Evolutionary conservation across 1,139 yeast genomes (phyloP).

Genomic region (Pichia sp.): DNA sequence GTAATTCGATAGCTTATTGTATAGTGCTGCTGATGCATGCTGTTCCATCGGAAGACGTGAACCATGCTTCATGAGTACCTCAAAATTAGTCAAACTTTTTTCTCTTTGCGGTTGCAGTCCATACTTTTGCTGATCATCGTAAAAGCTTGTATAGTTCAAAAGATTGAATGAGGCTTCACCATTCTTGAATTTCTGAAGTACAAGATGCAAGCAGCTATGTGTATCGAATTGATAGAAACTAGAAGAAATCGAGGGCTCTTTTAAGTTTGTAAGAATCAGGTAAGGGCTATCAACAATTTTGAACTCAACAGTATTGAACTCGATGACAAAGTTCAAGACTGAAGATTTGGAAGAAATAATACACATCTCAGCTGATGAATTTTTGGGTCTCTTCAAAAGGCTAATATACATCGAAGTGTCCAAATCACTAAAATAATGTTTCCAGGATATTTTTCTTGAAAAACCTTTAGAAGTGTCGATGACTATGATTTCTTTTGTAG

Average conservation of each 20-base stretch:
- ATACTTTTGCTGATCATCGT: not conserved
- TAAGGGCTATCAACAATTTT: constrained; percentile 41
- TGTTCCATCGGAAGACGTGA: constrained; percentile 1
- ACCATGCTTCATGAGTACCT: constrained; percentile 2
- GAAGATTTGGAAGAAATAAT: constrained; percentile 38
- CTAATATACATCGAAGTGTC: constrained; percentile 54
- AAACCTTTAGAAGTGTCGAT: constrained; percentile 34
- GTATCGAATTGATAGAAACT: not conserved
- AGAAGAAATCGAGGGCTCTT: not conserved
- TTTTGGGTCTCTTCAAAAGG: constrained; percentile 20
- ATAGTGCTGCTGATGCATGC: not conserved
- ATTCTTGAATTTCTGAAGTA: constrained; percentile 20
- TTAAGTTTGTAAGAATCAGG: constrained; percentile 23
- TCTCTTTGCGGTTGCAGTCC: constrained; percentile 1
- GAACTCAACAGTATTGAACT: constrained; percentile 42
- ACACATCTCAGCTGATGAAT: constrained; percentile 18
- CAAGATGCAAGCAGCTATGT: constrained; percentile 4
- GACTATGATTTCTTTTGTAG: constrained; percentile 60
- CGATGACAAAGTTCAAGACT: constrained; percentile 41
- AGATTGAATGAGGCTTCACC: constrained; percentile 17
- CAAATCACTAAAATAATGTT: constrained; percentile 51
- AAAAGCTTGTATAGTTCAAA: constrained; percentile 8
- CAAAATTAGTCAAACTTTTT: not conserved
- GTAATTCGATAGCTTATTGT: not conserved
- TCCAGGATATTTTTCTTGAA: constrained; percentile 58